Percentiles rank a stretch among this genome's conserved stretches.
phyloP scores from a whole-genome alignment of 1,284 basidiomycete species.

The Cutaneotrichosporon cutaneum region DNA sequence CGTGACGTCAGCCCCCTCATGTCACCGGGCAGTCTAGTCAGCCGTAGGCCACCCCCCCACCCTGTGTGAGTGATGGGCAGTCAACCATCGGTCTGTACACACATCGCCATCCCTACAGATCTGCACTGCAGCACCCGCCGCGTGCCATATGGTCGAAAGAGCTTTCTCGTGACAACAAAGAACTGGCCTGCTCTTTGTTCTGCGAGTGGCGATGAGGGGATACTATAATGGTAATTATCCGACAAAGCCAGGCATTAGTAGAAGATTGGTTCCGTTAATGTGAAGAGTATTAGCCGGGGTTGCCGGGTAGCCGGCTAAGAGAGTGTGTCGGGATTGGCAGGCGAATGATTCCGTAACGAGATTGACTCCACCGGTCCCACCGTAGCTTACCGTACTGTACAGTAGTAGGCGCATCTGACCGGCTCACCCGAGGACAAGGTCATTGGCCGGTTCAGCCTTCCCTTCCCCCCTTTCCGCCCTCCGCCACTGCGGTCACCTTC shows the following conservation, averaged over 20 bases:
- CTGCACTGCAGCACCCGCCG: too few species aligned
- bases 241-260: background rate
- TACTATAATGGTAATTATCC: slow-evolving; percentile 3
- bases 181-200: background rate
- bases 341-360: background rate
- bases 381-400: too few species aligned
- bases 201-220: background rate
- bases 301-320: background rate
- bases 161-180: background rate
- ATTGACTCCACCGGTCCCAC: background rate
- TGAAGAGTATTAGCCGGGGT: background rate
- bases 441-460: background rate
- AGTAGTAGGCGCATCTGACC: too few species aligned
- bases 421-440: background rate
- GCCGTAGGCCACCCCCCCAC: too few species aligned
- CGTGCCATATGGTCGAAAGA: background rate
- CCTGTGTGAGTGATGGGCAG: too few species aligned
- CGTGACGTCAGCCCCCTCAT: too few species aligned
- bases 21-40: too few species aligned
- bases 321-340: background rate
- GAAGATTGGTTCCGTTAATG: background rate
- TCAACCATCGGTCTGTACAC: background rate
- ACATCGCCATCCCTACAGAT: too few species aligned
- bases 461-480: too few species aligned
- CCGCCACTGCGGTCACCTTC: too few species aligned